A percentile compares a stretch with the other conserved stretches of the same genome.
These are phyloP conservation scores for Kwoniella newhampshirensis DNA, from an alignment of 768 basidiomycete species.

Conservation along the genomic window DNA sequence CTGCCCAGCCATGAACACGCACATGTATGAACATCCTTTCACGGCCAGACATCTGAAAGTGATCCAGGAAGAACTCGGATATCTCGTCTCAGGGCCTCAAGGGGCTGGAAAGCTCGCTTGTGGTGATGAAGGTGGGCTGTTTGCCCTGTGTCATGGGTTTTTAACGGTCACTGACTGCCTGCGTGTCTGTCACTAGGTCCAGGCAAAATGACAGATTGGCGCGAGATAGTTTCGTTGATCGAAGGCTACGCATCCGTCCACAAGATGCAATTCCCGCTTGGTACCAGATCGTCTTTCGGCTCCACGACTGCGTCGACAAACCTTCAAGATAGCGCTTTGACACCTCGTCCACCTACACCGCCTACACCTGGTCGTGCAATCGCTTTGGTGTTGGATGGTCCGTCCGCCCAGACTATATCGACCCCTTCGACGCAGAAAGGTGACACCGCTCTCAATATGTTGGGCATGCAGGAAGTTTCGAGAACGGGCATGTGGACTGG, in stretches of 20 bases:
- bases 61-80: slow-evolving; percentile 72
- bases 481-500: too few species aligned
- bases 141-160: too few species aligned
- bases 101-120: slow-evolving; percentile 86
- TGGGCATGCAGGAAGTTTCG: too few species aligned
- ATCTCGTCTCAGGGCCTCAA: slow-evolving; percentile 74
- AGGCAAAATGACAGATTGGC: slow-evolving; percentile 97
- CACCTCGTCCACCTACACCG: slow-evolving; percentile 12
- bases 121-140: slow-evolving; percentile 76
- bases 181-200: slow-evolving; percentile 60
- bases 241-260: slow-evolving; percentile 34
- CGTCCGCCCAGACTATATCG: too few species aligned
- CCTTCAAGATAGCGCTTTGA: too few species aligned
- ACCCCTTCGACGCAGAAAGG: too few species aligned
- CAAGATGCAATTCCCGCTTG: not conserved
- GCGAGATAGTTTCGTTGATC: slow-evolving; percentile 63
- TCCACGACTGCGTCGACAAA: too few species aligned
- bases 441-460: too few species aligned
- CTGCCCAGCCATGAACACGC: slow-evolving; percentile 98
- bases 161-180: not conserved
- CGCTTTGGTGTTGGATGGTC: too few species aligned
- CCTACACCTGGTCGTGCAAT: slow-evolving; percentile 4
- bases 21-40: slow-evolving; percentile 94
- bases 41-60: slow-evolving; percentile 78
- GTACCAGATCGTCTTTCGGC: too few species aligned